Base-by-base conservation (phyloP, 2,329 filamentous ascomycete species). In the Trichophyton benhamiae region DNA sequence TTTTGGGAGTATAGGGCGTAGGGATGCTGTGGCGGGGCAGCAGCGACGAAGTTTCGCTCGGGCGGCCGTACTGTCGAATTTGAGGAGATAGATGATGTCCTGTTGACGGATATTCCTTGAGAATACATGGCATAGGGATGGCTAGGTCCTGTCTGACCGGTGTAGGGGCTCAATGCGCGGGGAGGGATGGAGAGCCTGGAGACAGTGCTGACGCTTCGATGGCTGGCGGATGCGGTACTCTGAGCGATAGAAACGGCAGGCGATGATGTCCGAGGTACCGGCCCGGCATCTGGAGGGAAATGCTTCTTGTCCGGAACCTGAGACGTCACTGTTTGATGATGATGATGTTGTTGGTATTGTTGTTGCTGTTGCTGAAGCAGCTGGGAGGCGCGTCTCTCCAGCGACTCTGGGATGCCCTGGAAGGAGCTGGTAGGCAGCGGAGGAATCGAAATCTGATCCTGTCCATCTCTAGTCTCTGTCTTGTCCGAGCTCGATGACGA, bases 1-100 rank as follows among this genome's bases (percentile, higher is more conserved):
- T 85, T 90, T 71, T 96, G 91, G 3, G 88, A 82, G 68, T 96
- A 96, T 79, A 95, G 83, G 46, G 81, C 83, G 71, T 96, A 96
- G 0, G 91, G 91, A 70, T 96, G 91, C 63, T 88, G 83, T 7
- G 91, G 91, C 2, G 84, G 84, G 58, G 79, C 82, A 11, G 82
- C 78, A 17, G 84, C 82, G 9, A 78, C 78, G 66, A 86, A 83
- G 2, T 85, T 81, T 65, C 75, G 80, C 70, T 81, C 83, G 7
- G 80, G 74, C 13, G 81, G 79, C 25, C 80, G 82, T 52, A 82
- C 76, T 11, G 88, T 91, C 6, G 87, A 85, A 13, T 85, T 83
- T 20, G 89, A 89, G n/a, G 84, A 82, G 42, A 87, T 77, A 69
- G 89, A 91, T 25, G 81, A 77, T 7, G 83, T 81, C 61, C 83